Conservation (phyloP, 768 basidiomycete genomes). For the Termitomyces sp. region DNA sequence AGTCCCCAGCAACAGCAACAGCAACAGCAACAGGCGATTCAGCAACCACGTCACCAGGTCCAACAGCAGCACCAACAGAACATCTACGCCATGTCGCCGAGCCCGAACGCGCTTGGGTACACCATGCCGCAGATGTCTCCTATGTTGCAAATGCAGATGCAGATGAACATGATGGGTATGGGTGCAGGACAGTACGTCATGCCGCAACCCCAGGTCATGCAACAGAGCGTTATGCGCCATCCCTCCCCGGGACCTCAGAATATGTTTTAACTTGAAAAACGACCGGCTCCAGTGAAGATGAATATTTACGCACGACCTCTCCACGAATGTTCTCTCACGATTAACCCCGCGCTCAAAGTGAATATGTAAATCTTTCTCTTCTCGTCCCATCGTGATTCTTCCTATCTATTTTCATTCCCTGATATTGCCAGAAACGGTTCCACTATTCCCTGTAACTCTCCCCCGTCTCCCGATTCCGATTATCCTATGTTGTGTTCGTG, state of each 20-base stretch:
- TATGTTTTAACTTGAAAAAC: conserved; percentile 21
- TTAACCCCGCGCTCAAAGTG: not conserved
- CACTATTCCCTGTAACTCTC: not conserved
- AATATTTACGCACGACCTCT: not conserved
- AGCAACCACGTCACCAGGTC: conserved; percentile 28
- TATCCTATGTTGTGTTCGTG: not conserved
- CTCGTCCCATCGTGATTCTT: not conserved
- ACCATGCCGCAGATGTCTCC: conserved; percentile 56
- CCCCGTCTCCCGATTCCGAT: conserved; percentile 11
- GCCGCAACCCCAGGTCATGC: conserved; percentile 69
- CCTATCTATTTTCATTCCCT: not conserved
- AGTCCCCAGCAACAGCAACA: conserved; percentile 38
- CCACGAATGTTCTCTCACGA: not conserved
- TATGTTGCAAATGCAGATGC: conserved; percentile 58
- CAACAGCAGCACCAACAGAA: conserved; percentile 39
- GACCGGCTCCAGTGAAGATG: not conserved
- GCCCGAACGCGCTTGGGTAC: conserved; percentile 52
- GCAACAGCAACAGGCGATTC: conserved; percentile 15
- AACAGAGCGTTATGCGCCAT: conserved; percentile 81
- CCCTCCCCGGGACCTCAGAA: conserved; percentile 33
- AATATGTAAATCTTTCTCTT: not conserved
- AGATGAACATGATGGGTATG: conserved; percentile 47
- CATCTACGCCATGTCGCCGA: conserved; percentile 39
- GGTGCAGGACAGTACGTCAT: conserved; percentile 46
- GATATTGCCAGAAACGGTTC: not conserved